These are phyloP conservation scores for Nakazawaea anatomiae DNA, from an alignment of 805 yeast species.

Conservation along the genomic window DNA sequence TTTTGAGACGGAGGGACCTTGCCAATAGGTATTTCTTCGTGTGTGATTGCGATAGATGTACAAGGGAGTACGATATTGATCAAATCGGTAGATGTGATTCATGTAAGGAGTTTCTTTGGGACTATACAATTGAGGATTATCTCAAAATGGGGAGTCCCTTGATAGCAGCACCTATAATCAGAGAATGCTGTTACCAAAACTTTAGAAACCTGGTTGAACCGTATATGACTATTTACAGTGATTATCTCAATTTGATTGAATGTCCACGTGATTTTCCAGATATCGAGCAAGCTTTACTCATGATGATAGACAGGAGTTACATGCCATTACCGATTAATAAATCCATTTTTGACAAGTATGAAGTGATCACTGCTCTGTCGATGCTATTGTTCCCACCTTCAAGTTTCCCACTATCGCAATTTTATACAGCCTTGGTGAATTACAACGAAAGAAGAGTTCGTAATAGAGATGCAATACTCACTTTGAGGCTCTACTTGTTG, in stretches of 20 bases:
- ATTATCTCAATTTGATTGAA: neutral
- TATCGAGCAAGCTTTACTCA: neutral
- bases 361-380: neutral
- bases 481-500: neutral
- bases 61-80: conserved; percentile 18
- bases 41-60: conserved; percentile 28
- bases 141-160: neutral
- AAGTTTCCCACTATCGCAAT: neutral
- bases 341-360: neutral
- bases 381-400: neutral
- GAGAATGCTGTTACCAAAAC: neutral
- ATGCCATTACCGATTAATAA: neutral
- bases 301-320: neutral
- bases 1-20: conserved; percentile 23
- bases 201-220: neutral
- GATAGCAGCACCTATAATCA: too few species aligned
- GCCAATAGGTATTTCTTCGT: conserved; percentile 24
- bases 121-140: conserved; percentile 11
- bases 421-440: neutral
- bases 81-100: conserved; percentile 21
- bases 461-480: neutral
- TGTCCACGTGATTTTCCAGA: neutral
- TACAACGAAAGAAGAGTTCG: neutral
- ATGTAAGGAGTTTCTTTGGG: conserved; percentile 16
- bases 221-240: neutral